Evolutionary conservation across 2,329 filamentous ascomycete species (phyloP), one percentile per base, ranked within the genome.

Genomic region (Hortaea werneckii): DNA sequence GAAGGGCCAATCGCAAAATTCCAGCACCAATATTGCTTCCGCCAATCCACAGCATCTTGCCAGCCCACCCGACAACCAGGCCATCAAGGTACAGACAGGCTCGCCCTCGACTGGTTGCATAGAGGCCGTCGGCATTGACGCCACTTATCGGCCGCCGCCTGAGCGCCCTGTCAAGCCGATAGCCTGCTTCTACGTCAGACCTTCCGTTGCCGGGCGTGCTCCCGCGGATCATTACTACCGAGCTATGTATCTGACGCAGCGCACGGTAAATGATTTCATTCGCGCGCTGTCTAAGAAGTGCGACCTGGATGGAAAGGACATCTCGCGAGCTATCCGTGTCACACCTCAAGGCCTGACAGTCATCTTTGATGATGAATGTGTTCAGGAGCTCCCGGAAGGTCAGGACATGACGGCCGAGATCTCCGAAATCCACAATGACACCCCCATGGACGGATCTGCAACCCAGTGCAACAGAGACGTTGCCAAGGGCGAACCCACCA

Each of bases 41-140:
- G 43, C 50, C 6, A 49, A 53, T 28, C 59, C 66, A 40, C 49
- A 70, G 47, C 65, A 64, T 47, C 55, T 66, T 37, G 70, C 64
- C 8, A 71, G 65, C 42, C 70, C 72, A 13, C 69, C 72, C 51
- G 74, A 66, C 65, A 50, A 50, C 12, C 75, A 73, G 34, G 65
- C 56, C 60, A 80, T 64, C 63, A 85, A 74, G 52, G 63, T 79
- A n/a, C 72, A 72, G 54, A 65, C 60, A 38, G 73, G 75, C 54
- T 74, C 72, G 0, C 79, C 82, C 44, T 77, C 79, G 20, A 70
- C 78, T 32, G 82, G 82, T 7, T 95, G 85, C 82, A 92, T 96
- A 51, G 88, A 95, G 62, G 87, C 88, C 1, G 68, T 95, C 6
- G 92, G 87, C 29, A 87, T 96, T n/a, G 92, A 96, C 62, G 72